Evolutionary conservation across 441 rosid genomes (phyloP).

Genomic region (Dalechampia spathulata): DNA sequence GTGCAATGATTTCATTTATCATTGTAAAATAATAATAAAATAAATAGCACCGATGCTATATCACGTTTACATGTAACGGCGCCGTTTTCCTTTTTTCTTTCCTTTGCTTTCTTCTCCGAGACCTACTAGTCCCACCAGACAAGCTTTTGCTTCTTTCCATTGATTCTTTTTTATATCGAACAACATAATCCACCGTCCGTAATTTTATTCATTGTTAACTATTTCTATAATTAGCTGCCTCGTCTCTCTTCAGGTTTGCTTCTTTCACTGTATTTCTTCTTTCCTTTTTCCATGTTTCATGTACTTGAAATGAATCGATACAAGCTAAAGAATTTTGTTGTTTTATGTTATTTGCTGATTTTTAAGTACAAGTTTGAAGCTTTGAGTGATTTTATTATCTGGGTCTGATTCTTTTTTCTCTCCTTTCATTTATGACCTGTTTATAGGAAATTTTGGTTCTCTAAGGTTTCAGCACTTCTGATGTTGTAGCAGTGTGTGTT

Average conservation of each 20-base stretch:
- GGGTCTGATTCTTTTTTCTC: slow-evolving; percentile 16
- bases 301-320: neutral
- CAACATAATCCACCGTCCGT: no score
- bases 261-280: neutral
- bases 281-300: neutral
- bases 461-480: neutral
- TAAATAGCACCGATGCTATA: no score
- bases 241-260: slow-evolving; percentile 4
- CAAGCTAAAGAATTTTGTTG: neutral
- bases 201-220: neutral
- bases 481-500: neutral
- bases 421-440: slow-evolving; percentile 20
- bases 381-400: neutral
- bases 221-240: neutral
- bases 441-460: slow-evolving; percentile 12
- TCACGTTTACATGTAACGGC: no score
- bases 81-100: no score
- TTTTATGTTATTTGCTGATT: neutral
- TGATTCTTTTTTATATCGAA: no score
- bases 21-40: no score
- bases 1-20: no score
- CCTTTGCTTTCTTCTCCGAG: no score
- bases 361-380: neutral
- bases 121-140: no score
- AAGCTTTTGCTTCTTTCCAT: no score